Percentiles rank a stretch among this genome's conserved stretches.
Conservation (phyloP, 176 grass and related monocot genomes). For the Triticum dicoccoides region DNA sequence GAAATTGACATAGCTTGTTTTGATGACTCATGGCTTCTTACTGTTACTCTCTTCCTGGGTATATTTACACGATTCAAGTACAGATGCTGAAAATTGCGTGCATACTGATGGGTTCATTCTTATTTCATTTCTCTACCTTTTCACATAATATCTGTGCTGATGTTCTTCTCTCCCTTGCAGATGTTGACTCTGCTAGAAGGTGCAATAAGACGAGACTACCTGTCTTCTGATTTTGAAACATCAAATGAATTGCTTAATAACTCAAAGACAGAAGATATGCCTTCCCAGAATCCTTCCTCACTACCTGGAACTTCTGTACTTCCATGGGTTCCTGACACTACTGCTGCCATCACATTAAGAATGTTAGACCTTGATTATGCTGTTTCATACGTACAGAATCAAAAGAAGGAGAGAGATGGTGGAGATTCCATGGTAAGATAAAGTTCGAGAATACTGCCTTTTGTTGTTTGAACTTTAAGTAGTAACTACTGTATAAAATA, state of each 20-base stretch:
- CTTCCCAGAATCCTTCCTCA: slow-evolving; percentile 32
- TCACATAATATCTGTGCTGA: not conserved
- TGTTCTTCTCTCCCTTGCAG: slow-evolving; percentile 44
- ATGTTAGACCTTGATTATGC: slow-evolving; percentile 82
- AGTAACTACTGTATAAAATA: not conserved
- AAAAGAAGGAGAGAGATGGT: slow-evolving; percentile 65
- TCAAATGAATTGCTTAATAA: slow-evolving; percentile 68
- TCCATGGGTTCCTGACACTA: slow-evolving; percentile 90
- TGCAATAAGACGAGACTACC: slow-evolving; percentile 65
- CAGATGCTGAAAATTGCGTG: not conserved
- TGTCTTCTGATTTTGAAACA: slow-evolving; percentile 87
- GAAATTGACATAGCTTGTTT: slow-evolving; percentile 18
- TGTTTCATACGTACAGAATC: slow-evolving; percentile 62
- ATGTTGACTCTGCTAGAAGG: slow-evolving; percentile 78
- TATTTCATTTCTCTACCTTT: slow-evolving; percentile 9
- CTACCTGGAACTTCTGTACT: slow-evolving; percentile 61
- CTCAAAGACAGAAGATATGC: slow-evolving; percentile 29
- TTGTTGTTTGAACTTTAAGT: not conserved
- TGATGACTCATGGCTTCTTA: not conserved
- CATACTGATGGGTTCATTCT: not conserved
- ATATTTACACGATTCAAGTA: slow-evolving; percentile 15
- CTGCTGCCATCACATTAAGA: slow-evolving; percentile 72
- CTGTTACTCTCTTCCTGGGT: not conserved
- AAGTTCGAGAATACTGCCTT: slow-evolving; percentile 20
- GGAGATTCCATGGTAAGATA: slow-evolving; percentile 63